phyloP scores from a whole-genome alignment of 495 filamentous ascomycete species.

The Rhypophila decipiens region DNA sequence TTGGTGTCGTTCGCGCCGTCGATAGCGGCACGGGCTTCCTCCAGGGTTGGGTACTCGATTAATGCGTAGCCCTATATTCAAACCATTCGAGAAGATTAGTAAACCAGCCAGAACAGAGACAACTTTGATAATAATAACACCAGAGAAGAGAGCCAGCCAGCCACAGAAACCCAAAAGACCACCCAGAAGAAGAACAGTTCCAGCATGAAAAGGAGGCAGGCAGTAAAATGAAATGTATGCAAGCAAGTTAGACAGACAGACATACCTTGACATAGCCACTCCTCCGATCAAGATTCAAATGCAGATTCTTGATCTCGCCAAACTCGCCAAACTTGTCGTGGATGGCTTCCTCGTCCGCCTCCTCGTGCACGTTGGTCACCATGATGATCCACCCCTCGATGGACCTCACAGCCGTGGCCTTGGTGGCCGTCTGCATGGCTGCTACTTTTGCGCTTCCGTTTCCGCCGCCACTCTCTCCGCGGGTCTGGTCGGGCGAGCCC shows the following conservation, averaged over 20 bases:
- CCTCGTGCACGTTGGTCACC: slow-evolving; percentile 94
- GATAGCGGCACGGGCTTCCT: slow-evolving; percentile 80
- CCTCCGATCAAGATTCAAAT: slow-evolving; percentile 87
- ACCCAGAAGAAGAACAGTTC: background rate
- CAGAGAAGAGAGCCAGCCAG: no score
- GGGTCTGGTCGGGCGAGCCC: background rate
- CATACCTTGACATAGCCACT: slow-evolving; percentile 96
- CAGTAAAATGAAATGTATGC: no score
- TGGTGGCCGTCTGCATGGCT: slow-evolving; percentile 66
- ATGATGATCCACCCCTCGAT: slow-evolving; percentile 99
- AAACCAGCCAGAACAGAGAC: no score
- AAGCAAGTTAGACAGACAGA: slow-evolving; percentile 6
- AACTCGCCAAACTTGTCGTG: slow-evolving; percentile 93
- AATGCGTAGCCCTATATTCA: slow-evolving; percentile 76
- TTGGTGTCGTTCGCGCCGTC: slow-evolving; percentile 75
- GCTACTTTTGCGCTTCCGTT: slow-evolving; percentile 44
- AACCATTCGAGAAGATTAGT: no score
- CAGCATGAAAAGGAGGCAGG: background rate
- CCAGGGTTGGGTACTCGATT: slow-evolving; percentile 86
- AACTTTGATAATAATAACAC: background rate
- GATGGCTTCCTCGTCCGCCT: slow-evolving; percentile 92
- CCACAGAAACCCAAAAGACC: no score
- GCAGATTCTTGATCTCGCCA: slow-evolving; percentile 96
- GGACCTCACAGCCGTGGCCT: slow-evolving; percentile 87
- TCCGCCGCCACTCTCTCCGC: background rate